Base-by-base conservation (phyloP, 2,329 filamentous ascomycete genomes). In the Exophiala sideris region DNA sequence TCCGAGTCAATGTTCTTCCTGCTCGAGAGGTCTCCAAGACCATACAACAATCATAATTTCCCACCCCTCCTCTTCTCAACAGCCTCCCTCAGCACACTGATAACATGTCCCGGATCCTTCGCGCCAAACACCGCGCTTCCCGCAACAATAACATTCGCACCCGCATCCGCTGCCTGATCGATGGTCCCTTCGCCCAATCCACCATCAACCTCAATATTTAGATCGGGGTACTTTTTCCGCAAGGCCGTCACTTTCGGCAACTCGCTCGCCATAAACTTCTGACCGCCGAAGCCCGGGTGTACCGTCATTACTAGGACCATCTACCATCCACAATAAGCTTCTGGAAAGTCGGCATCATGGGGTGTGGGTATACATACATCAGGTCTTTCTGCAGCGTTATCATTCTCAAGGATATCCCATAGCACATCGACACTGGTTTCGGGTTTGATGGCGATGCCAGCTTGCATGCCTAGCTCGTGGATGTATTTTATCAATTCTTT, bases 251-350 rank as follows among this genome's bases (percentile, higher is more conserved):
- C 94, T 76, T 99, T 99, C 68, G 92, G 91, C 63, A 99, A 83
- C 76, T 96, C 90, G 5, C 89, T 89, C 10, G 90, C 85, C 91
- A 97, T 97, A 79, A 99, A 99, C 69, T 96, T 96, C 70, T 99
- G 94, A 5, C 94, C 94, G 59, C 94, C 94, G 68, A 99, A 99
- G 42, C 94, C 94, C 41, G 94, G 94, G 74, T 99, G 84, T 40
- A 99, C 94, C 1, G 94, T 99, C 94, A 99, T 99, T 57, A 99
- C 83, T 14, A 99, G 84, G 35, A 96, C 91, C 94, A 99, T 99
- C 92, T 96, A 9, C 20, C n/a, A 7, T 38, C 9, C 16, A 12
- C 9, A 52, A 4, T 36, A 9, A 9, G 14, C 35, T 40, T 8
- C n/a, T n/a, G 21, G 18, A 5, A 21, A 36, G 36, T 29, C 24